Base-by-base conservation (phyloP, 140 eudicot genomes). In the Ambrosia hybrid region DNA sequence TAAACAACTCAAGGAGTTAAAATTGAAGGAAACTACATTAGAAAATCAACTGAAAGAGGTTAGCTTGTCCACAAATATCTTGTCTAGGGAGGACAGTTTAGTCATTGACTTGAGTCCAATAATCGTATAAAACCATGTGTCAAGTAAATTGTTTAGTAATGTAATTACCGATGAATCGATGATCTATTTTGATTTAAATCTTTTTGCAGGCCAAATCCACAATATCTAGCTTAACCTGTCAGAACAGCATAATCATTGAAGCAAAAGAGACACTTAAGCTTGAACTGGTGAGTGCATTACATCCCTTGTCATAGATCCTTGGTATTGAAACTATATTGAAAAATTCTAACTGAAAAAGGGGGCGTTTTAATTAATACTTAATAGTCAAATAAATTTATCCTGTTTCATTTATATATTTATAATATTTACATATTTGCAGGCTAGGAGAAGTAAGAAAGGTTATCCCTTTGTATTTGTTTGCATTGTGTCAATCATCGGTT, bases 21-120 rank as follows among this genome's bases (percentile, higher is more conserved):
- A 80, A 64, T 57, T 73, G 48, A 90, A 77, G 75, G 58, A 85
- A 41, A 51, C 57, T 70, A 7, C 66, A 57, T 65, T 90, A 57
- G 86, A 78, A 58, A 80, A 72, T 56, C 82, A 87, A 81, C 84
- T 90, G 61, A 78, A 72, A 69, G 85, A 87, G 96, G 96, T 90
- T 57, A 79, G 82, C 38, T 37, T 74, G 56, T 52, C 65, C 45
- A 9, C 33, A 36, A 34, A 37, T 74, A 73, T 61, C 41, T 67
- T 66, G 15, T 45, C 14, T 43, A 30, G n/a, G 39, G n/a, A 46
- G 34, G 75, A 9, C 63, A 57, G 15, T 46, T 57, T 68, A 58
- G 53, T 46, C 70, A 58, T 68, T 61, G 21, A 60, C 69, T n/a
- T 16, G n/a, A 6, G 34, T 72, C 48, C 4, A 59, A 46, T 13